These are phyloP conservation scores for Diaporthe ilicicola DNA, from an alignment of 2,329 filamentous ascomycete genomes.

Conservation along the genomic window DNA sequence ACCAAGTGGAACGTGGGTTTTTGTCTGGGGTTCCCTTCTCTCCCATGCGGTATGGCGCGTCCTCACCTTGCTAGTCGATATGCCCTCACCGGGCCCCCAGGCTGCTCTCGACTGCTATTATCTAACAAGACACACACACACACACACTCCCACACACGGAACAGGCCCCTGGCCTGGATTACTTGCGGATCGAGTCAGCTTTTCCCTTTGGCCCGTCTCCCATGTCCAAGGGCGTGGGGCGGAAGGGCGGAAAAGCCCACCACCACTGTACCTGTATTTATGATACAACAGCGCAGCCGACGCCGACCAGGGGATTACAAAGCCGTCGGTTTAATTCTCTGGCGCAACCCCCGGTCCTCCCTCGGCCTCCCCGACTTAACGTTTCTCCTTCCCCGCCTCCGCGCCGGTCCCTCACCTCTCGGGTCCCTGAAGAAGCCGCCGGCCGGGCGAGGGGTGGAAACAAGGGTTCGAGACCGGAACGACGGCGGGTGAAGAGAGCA, in stretches of 20 bases:
- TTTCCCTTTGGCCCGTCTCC: conserved; percentile 6
- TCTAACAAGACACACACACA: no score
- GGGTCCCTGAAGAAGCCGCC: conserved; percentile 8
- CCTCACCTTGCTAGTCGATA: conserved; percentile 5
- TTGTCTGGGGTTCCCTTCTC: not conserved
- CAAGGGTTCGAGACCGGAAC: conserved; percentile 9
- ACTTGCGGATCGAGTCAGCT: not conserved
- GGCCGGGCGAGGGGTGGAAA: conserved; percentile 8
- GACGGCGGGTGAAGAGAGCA: not conserved
- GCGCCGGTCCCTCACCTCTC: conserved; percentile 1
- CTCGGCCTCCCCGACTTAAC: not conserved
- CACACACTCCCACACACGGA: not conserved
- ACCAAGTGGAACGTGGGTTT: not conserved
- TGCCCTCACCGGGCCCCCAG: not conserved
- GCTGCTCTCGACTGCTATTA: not conserved
- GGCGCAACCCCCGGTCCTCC: not conserved
- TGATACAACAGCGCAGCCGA: not conserved
- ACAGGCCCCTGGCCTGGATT: not conserved
- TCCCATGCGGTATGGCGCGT: not conserved
- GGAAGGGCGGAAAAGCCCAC: not conserved
- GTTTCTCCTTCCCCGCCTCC: not conserved
- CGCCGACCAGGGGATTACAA: not conserved
- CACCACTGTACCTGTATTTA: not conserved
- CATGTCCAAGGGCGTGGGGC: not conserved
- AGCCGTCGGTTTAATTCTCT: conserved; percentile 9